Evolutionary conservation across 2,329 filamentous ascomycete genomes (phyloP), one percentile per base, ranked within the genome.

Genomic region (Massarina eburnea): DNA sequence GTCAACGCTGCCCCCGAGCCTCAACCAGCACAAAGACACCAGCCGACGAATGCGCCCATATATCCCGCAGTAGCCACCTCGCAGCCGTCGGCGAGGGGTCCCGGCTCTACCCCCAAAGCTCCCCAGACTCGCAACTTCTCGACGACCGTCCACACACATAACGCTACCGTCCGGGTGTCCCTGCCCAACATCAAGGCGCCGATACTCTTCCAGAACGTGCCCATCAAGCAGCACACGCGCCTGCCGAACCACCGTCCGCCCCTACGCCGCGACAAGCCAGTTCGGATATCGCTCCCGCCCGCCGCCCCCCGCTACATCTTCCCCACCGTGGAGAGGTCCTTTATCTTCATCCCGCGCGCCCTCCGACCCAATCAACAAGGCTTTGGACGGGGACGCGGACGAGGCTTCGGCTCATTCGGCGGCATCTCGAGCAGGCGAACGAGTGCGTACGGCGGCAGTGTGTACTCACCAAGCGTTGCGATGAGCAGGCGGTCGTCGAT

Each of bases 261-360:
- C 41, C 80, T 99, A 39, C 88, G 94, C 52, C 86, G 94, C 59
- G 94, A 99, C 74, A 99, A 97, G 68, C 94, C 94, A 7, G 94
- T 97, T 32, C 86, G 94, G 40, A 89, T 99, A 57, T 96, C 91
- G 8, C 78, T 99, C 33, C 92, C 94, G 2, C 80, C 87, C 21
- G 81, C 88, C 52, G 77, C 83, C 10, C 88, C 90, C 27, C 84
- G 88, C 52, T 96, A 96, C 70, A 91, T 96, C 49, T 96, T 94
- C 71, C 94, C 94, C 5, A 88, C 91, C 2, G 79, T 82, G 37
- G 91, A 96, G 61, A 80, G 94, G 54, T 97, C 94, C 0, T 99
- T 99, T 70, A 95, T 96, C 61, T 99, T 99, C 73, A 99, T 99
- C 49, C 94, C 94, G 10, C 82, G 94, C 56, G 92, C 92, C 9